These are phyloP conservation scores for Mortierella sp. DNA, from an alignment of 371 early-diverging fungal species.

Conservation along the genomic window DNA sequence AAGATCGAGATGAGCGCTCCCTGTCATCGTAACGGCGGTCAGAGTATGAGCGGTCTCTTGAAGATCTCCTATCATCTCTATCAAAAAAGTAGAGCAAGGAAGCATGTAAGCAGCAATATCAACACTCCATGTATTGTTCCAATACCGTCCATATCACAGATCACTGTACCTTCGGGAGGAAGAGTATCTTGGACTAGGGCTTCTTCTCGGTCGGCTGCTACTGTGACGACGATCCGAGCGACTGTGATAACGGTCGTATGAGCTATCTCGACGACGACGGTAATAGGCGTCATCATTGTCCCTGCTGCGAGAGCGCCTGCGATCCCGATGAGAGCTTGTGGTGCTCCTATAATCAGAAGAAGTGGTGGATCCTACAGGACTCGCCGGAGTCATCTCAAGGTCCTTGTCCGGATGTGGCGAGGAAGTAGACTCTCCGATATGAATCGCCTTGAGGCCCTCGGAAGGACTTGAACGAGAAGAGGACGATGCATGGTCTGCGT, in stretches of 20 bases:
- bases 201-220: slow-evolving; percentile 29
- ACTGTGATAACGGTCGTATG: slow-evolving; percentile 25
- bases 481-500: slow-evolving; percentile 31
- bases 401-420: slow-evolving; percentile 27
- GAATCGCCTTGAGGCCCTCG: slow-evolving; percentile 44
- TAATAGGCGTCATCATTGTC: slow-evolving; percentile 24
- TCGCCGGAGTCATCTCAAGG: slow-evolving; percentile 43
- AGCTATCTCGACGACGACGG: slow-evolving; percentile 27
- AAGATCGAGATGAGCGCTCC: slow-evolving; percentile 37
- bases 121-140: too few relatives aligned
- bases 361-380: slow-evolving; percentile 32
- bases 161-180: slow-evolving; percentile 39
- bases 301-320: slow-evolving; percentile 31
- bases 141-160: neutral
- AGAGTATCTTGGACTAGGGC: slow-evolving; percentile 37
- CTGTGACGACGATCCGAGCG: slow-evolving; percentile 24
- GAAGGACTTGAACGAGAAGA: slow-evolving; percentile 47
- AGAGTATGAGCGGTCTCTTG: slow-evolving; percentile 29
- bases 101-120: neutral
- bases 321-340: slow-evolving; percentile 28
- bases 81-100: neutral
- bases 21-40: slow-evolving; percentile 44
- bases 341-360: slow-evolving; percentile 41
- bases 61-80: slow-evolving; percentile 39
- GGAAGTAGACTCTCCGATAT: slow-evolving; percentile 20